Percentiles rank a stretch among this genome's conserved stretches.
These are phyloP conservation scores for Nicotiana undulata DNA, from an alignment of 257 asterid genomes.

Conservation along the genomic window DNA sequence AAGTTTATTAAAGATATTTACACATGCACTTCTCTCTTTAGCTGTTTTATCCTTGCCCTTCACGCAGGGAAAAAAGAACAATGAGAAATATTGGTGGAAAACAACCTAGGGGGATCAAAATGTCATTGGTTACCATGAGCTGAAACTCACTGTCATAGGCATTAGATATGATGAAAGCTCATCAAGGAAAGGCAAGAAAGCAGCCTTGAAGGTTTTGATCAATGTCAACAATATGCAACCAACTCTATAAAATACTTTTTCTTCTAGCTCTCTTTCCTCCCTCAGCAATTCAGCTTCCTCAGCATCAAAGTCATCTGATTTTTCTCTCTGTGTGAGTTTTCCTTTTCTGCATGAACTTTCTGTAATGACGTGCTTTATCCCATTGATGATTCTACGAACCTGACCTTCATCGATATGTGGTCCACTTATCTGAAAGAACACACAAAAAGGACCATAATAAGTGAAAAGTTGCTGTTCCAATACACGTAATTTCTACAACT, in stretches of 20 bases:
- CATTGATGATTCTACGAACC: slow-evolving; percentile 78
- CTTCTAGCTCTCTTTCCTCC: slow-evolving; percentile 94
- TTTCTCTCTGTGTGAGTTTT: slow-evolving; percentile 65
- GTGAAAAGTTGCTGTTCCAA: background rate
- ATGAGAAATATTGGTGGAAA: background rate
- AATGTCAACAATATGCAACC: slow-evolving; percentile 78
- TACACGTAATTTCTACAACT: background rate
- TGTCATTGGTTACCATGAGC: background rate
- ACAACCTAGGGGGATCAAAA: background rate
- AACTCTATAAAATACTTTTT: slow-evolving; percentile 62
- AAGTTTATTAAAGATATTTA: slow-evolving; percentile 81
- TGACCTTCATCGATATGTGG: slow-evolving; percentile 71
- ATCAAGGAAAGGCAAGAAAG: slow-evolving; percentile 90
- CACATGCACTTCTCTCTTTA: slow-evolving; percentile 83
- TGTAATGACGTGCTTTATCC: slow-evolving; percentile 69
- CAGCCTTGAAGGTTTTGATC: slow-evolving; percentile 70
- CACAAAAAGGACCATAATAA: background rate
- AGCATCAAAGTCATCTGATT: slow-evolving; percentile 52
- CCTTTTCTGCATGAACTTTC: slow-evolving; percentile 82
- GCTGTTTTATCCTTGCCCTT: slow-evolving; percentile 90
- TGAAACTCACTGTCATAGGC: slow-evolving; percentile 89
- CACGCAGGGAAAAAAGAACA: background rate
- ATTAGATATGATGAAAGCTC: slow-evolving; percentile 68
- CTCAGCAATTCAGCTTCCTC: slow-evolving; percentile 88
- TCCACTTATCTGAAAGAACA: slow-evolving; percentile 58